Evolutionary conservation across 495 filamentous ascomycete species (phyloP).

Genomic region (Penicillium angulare): DNA sequence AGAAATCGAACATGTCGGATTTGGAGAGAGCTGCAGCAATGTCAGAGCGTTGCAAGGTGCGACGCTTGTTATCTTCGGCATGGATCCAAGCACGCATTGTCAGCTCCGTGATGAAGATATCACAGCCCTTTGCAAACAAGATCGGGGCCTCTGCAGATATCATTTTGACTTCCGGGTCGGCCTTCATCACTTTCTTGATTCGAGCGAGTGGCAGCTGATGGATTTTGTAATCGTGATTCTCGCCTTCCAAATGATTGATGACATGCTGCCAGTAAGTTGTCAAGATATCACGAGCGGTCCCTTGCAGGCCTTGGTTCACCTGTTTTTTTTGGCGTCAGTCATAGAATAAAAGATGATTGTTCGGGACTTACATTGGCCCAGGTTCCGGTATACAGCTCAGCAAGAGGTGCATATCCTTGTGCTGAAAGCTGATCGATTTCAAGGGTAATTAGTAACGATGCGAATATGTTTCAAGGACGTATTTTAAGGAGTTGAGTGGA

Average conservation of each 20-base stretch:
- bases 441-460: constrained; percentile 6
- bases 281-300: constrained; percentile 91
- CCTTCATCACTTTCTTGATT: constrained; percentile 99
- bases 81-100: constrained; percentile 99
- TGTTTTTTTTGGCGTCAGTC: constrained; percentile 29
- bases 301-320: constrained; percentile 94
- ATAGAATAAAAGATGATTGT: background rate
- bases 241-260: constrained; percentile 89
- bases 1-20: constrained; percentile 99
- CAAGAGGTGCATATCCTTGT: constrained; percentile 75
- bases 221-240: constrained; percentile 96
- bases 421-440: constrained; percentile 57
- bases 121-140: constrained; percentile 96
- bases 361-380: constrained; percentile 80
- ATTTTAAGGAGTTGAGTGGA: background rate
- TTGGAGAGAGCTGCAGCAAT: constrained; percentile 94
- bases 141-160: constrained; percentile 98
- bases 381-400: constrained; percentile 86
- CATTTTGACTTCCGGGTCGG: constrained; percentile 99
- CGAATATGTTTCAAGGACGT: background rate
- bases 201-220: constrained; percentile 93
- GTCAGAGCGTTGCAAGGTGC: constrained; percentile 91
- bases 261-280: constrained; percentile 99
- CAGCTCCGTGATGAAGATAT: constrained; percentile 98
- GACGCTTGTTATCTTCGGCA: constrained; percentile 96